Evolutionary conservation across 1,139 yeast species (phyloP).

Genomic region (Pichia cactophila): DNA sequence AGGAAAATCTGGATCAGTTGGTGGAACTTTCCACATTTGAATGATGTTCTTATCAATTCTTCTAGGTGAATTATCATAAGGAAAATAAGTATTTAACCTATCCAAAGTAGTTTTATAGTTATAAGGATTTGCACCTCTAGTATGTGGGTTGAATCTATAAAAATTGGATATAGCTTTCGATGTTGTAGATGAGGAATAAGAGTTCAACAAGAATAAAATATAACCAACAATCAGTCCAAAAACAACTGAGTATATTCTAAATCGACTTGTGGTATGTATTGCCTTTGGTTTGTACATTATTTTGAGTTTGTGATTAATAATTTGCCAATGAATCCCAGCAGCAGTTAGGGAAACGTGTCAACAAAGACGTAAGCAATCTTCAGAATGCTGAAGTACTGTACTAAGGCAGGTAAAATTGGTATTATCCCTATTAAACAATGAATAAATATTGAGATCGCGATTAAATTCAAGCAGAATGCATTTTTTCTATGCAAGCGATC

Average conservation of each 20-base stretch:
- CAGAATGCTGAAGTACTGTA: too few species aligned
- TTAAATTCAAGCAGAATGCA: too few species aligned
- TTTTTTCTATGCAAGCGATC: too few species aligned
- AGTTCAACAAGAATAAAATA: conserved; percentile 18
- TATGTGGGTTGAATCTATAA: conserved; percentile 25
- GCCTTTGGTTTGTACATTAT: not conserved
- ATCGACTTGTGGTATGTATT: conserved; percentile 12
- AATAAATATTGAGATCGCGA: too few species aligned
- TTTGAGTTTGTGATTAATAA: too few species aligned
- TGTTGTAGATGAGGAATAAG: conserved; percentile 18
- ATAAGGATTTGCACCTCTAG: conserved; percentile 28
- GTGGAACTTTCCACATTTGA: conserved; percentile 91
- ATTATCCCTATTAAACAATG: too few species aligned
- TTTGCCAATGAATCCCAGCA: too few species aligned
- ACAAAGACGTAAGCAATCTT: too few species aligned
- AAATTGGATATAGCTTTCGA: conserved; percentile 24
- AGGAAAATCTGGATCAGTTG: conserved; percentile 52
- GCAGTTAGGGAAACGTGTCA: too few species aligned
- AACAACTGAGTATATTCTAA: conserved; percentile 19
- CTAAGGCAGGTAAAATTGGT: too few species aligned
- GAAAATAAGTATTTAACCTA: conserved; percentile 25
- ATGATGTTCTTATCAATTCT: conserved; percentile 91
- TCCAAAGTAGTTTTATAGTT: conserved; percentile 26
- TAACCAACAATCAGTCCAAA: conserved; percentile 24
- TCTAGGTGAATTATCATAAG: conserved; percentile 26